Evolutionary conservation across 1,139 yeast species (phyloP).

Genomic region (Taiozyma onychis): DNA sequence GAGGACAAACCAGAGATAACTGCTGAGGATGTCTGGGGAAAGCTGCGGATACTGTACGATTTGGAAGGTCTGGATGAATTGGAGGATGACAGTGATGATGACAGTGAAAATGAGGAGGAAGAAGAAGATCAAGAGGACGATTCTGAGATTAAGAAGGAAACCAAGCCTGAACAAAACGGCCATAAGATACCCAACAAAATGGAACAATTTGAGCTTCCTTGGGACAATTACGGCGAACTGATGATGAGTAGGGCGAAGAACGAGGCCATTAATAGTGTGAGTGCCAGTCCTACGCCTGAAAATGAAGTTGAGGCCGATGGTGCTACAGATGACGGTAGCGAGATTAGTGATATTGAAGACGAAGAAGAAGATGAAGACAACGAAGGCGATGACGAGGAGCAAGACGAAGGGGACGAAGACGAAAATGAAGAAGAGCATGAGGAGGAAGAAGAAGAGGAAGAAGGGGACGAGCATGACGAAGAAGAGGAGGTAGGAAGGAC

Average conservation of each 20-base stretch:
- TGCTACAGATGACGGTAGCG: conserved; percentile 6
- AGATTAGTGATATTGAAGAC: conserved; percentile 11
- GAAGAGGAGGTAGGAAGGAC: conserved; percentile 14
- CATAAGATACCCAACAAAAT: conserved; percentile 9
- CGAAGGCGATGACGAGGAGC: conserved; percentile 10
- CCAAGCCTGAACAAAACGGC: conserved; percentile 16
- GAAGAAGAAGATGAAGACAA: conserved; percentile 17
- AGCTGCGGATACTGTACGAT: conserved; percentile 48
- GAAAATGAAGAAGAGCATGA: conserved; percentile 5
- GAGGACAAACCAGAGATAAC: conserved; percentile 31
- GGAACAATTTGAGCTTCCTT: conserved; percentile 5
- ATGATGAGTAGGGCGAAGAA: conserved; percentile 15
- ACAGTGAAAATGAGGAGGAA: conserved; percentile 20
- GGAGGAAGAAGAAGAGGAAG: conserved; percentile 15
- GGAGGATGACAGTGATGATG: conserved; percentile 33
- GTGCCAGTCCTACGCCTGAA: background rate
- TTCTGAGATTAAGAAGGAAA: conserved; percentile 10
- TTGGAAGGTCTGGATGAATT: conserved; percentile 49
- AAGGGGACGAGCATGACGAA: conserved; percentile 17
- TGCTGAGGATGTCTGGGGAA: conserved; percentile 52
- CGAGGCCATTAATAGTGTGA: conserved; percentile 9
- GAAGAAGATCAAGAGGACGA: conserved; percentile 12
- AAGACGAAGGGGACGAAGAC: conserved; percentile 7
- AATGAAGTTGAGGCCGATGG: conserved; percentile 3
- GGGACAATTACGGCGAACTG: conserved; percentile 7